phyloP scores from a whole-genome alignment of 1,139 yeast species.

The Blastobotrys ciferrii region DNA sequence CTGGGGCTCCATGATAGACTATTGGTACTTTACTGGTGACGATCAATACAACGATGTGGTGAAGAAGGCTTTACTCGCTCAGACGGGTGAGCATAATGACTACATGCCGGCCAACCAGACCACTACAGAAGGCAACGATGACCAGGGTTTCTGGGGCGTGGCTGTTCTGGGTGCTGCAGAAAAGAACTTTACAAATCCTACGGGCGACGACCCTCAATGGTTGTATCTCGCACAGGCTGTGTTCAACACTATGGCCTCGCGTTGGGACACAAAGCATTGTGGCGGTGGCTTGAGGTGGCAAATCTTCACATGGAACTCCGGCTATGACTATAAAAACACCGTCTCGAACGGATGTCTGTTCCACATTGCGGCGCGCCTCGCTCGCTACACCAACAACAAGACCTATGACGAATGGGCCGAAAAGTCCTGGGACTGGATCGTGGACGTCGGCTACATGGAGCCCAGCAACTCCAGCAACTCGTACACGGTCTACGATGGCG shows the following conservation, averaged over 20 bases:
- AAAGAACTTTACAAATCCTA: constrained; percentile 78
- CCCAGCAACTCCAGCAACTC: constrained; percentile 22
- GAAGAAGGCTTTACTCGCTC: constrained; percentile 64
- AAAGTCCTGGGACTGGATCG: constrained; percentile 78
- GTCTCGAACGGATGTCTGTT: constrained; percentile 86
- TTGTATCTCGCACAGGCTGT: constrained; percentile 70
- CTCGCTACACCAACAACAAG: constrained; percentile 68
- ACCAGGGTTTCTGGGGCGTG: constrained; percentile 95
- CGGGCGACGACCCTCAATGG: constrained; percentile 58
- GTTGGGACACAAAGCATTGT: constrained; percentile 79
- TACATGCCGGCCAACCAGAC: constrained; percentile 88
- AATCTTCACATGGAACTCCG: constrained; percentile 87
- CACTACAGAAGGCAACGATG: constrained; percentile 95
- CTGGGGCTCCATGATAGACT: constrained; percentile 83
- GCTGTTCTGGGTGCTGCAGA: constrained; percentile 94
- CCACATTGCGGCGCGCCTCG: constrained; percentile 80
- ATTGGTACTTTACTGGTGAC: constrained; percentile 68
- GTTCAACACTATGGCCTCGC: constrained; percentile 80
- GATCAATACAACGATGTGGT: constrained; percentile 61
- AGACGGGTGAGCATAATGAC: constrained; percentile 71
- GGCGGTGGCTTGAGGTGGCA: constrained; percentile 95
- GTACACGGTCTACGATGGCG: constrained; percentile 66
- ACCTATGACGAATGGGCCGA: constrained; percentile 78
- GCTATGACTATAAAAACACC: constrained; percentile 84
- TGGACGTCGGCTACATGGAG: constrained; percentile 51